Base-by-base conservation (phyloP, 2,329 filamentous ascomycete species). In the Pseudomassariella vexata region DNA sequence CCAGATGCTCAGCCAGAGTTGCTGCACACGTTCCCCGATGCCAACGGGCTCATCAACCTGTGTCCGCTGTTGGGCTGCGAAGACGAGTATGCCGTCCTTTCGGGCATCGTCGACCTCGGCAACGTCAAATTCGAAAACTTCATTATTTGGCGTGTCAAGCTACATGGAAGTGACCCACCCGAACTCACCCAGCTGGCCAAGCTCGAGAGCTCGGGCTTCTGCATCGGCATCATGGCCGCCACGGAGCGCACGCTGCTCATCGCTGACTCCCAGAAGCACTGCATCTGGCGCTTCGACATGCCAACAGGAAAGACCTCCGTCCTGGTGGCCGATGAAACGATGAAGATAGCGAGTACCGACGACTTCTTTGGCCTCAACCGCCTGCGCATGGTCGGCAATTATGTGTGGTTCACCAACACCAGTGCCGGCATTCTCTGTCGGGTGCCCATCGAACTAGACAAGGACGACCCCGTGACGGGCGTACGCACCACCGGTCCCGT, bases 401-500 rank as follows among this genome's bases (percentile, higher is more conserved):
- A 31, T 29, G 22, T 53, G 4, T 53, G 48, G 37, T 56, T 50
- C 36, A 52, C 49, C 9, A 56, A 56, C 24, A 52, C 44, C 12
- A 48, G 50, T 28, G 37, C 32, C 10, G 52, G 52, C 34, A 42
- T 15, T 11, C 18, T 56, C 20, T 41, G 42, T 35, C 49, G 52
- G 18, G 35, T 55, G 16, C 52, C 52, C 3, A 36, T 56, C 14
- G 40, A 41, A 29, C 27, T 33, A 14, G 38, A 45, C 12, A 24
- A 29, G 5, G 41, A 38, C 5, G 36, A 44, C 11, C 14, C 15
- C 2, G 42, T 40, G 5, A 32, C 42, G 15, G 49, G 33, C 14
- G 37, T 53, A 12, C 46, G 42, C 22, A 26, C 28, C 8, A 37
- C 34, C 15, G 51, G 52, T 3, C 39, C 44, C 11, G 43, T 50